Base-by-base conservation (phyloP, 257 asterid species). In the Solanum stenotomum region DNA sequence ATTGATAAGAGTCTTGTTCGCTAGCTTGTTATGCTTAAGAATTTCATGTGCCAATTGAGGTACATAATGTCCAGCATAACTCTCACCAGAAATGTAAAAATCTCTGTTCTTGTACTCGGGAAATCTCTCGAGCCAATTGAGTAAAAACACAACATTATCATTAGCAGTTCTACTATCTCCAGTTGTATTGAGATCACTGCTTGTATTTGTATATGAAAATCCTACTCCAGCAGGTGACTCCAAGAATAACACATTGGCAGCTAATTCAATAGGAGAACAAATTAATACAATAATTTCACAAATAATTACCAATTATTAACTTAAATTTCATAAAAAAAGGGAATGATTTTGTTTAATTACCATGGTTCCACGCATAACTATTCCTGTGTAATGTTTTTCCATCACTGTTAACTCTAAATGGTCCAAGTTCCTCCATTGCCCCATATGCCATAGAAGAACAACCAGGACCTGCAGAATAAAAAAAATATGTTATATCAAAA, bases 201-300 rank as follows among this genome's bases (percentile, higher is more conserved):
- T 46, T 2, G 90, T 91, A 90, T 93, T 93, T 52, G 94, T 89
- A 56, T 92, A 92, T 1, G 94, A 93, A 92, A 93, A 93, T 44
- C 96, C 96, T 38, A 92, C 92, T 1, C 94, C 92, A 27, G 90
- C 92, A 4, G 93, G 93, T 5, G 94, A 92, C 86, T 93, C 95
- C 87, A 93, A 86, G 91, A 93, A 93, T 8, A 92, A 76, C 78
- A 90, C 90, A 42, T 93, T 93, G 75, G 92, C 93, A 84, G 76
- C 95, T 93, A 22, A 44, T 79, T 44, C 38, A 65, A 10, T 27
- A 37, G 27, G 38, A 71, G 35, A 78, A 84, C 1, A 10, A 44
- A 18, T 87, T 78, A 38, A n/a, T 25, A 7, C 31, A 85, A 84
- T 61, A 85, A 74, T 72, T 38, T n/a, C 38, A 10, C 22, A 38